Evolutionary conservation across 2,329 filamentous ascomycete genomes (phyloP).

Genomic region (Truncatella angustata): DNA sequence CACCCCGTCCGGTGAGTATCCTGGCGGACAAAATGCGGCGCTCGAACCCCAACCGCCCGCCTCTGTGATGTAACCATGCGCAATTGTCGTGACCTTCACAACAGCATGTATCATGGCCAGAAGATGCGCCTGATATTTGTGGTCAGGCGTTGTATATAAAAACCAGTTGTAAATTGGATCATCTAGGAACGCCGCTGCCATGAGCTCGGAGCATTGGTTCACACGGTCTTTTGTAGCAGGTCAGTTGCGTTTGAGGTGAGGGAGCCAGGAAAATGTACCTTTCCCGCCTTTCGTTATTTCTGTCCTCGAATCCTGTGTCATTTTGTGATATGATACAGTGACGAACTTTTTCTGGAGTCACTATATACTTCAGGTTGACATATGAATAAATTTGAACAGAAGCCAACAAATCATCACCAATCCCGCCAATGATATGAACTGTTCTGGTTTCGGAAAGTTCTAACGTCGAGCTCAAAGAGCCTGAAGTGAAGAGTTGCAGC

Average conservation of each 20-base stretch:
- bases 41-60: background rate
- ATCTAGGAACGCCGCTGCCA: background rate
- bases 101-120: background rate
- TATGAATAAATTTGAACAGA: too few relatives aligned
- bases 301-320: too few relatives aligned
- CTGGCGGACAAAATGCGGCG: background rate
- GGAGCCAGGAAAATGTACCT: background rate
- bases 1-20: background rate
- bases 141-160: background rate
- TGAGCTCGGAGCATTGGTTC: background rate
- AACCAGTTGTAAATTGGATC: constrained; percentile 5
- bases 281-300: background rate
- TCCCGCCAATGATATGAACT: too few relatives aligned
- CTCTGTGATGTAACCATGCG: background rate
- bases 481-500: too few relatives aligned
- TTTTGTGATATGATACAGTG: too few relatives aligned
- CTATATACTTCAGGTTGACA: too few relatives aligned
- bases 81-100: background rate
- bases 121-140: background rate
- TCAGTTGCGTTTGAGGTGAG: background rate
- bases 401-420: too few relatives aligned
- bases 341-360: too few relatives aligned
- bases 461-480: too few relatives aligned
- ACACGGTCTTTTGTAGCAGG: background rate
- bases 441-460: too few relatives aligned